Evolutionary conservation across 2,329 filamentous ascomycete species (phyloP), one percentile per base, ranked within the genome.

Genomic region (Bimuria novae-zelandiae): DNA sequence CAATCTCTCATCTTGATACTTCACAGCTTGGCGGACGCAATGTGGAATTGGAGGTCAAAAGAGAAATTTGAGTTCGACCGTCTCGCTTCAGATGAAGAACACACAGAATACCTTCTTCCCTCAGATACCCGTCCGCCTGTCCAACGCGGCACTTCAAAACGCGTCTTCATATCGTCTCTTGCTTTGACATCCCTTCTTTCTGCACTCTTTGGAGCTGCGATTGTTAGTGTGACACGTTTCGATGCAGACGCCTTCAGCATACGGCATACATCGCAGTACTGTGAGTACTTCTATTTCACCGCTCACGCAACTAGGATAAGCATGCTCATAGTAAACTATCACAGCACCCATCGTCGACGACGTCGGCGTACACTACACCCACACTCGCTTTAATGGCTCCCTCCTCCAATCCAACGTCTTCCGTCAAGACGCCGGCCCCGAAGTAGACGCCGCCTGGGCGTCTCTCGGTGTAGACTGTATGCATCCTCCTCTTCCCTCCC

Each of bases 381-480:
- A 57, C 2, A 64, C 77, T 25, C 60, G 61, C 1, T 87, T 85
- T 67, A 83, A 87, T 52, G 84, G 83, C 0, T 82, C 81, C 0
- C 80, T 87, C 8, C 57, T 84, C 48, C 71, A 80, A 2, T 77
- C 83, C 54, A 81, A 80, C 32, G 71, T 80, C 7, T 87, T 80
- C 61, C 77, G 83, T 2, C 71, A 77, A 50, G 72, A 76, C 29
- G 80, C 76, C 3, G 63, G 80, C 0, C 78, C 80, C 0, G 80
- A 83, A 51, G 82, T 85, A 0, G 84, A 87, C 56, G 77, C 76
- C 8, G 84, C 83, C 0, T 87, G 84, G 84, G 77, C 75, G 25
- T 74, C 76, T 1, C 59, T 84, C 0, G 82, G 81, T 7, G 73
- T 78, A 3, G 77, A 83, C 21, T 84, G 81, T 83, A 59, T 51